A percentile compares a stretch with the other conserved stretches of the same genome.
Conservation (phyloP, 306 rosid species). For the Sphenostylis stenocarpa region DNA sequence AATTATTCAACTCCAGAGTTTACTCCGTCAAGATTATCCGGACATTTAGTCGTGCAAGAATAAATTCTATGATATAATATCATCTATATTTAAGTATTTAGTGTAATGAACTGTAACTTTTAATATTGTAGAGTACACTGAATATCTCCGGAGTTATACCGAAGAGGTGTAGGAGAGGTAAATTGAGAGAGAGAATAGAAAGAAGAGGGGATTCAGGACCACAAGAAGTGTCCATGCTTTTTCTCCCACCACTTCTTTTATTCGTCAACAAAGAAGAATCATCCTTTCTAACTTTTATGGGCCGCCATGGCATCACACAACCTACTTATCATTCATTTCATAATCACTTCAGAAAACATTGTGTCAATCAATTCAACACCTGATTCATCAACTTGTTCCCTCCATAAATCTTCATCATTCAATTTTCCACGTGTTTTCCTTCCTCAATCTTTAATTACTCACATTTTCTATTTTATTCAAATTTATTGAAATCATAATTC, state of each 20-base stretch:
- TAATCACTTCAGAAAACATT: neutral
- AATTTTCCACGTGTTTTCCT: neutral
- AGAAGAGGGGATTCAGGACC: neutral
- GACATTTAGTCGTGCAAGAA: too few species aligned
- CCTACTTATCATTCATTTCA: neutral
- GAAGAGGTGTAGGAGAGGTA: too few species aligned
- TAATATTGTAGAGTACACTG: too few species aligned
- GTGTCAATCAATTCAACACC: neutral
- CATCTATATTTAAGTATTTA: too few species aligned
- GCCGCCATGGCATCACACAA: neutral
- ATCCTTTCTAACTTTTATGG: neutral
- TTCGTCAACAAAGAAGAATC: neutral
- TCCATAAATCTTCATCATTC: neutral
- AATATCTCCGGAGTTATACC: too few species aligned
- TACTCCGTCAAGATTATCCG: too few species aligned
- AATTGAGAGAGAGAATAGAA: neutral
- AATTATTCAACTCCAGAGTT: too few species aligned
- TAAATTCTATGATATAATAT: too few species aligned
- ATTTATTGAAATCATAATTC: too few species aligned
- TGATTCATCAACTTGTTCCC: neutral
- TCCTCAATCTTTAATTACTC: neutral
- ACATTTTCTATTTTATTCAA: too few species aligned
- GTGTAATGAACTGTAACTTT: too few species aligned
- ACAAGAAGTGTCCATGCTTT: neutral
- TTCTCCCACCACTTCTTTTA: constrained; percentile 5